Evolutionary conservation across 768 basidiomycete species (phyloP), one percentile per base, ranked within the genome.

Genomic region (Rhodosporidiobolus odoratus): DNA sequence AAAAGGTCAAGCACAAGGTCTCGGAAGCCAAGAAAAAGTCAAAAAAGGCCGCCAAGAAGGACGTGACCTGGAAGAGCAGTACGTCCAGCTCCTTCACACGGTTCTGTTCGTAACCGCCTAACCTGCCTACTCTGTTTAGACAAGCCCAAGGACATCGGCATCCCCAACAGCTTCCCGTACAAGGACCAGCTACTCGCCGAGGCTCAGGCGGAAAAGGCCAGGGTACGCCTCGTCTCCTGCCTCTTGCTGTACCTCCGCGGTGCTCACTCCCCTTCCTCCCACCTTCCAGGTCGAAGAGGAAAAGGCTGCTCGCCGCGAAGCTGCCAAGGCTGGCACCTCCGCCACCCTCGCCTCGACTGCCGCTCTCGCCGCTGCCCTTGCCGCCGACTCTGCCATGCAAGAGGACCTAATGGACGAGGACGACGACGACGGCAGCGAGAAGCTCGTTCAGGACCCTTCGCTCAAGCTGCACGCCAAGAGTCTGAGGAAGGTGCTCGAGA

Each of bases 401-500:
- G 70, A 74, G 35, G 75, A 74, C 17, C 47, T 52, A n/a, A 30
- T 57, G 21, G 19, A 47, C 23, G 58, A 64, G 57, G 61, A 63
- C 16, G 76, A 75, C 58, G 61, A 41, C 13, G 62, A 62, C 41
- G 66, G 54, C 19, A 65, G 15, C 32, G 71, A 75, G 34, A 50
- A 40, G 34, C 43, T 62, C 9, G 58, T 72, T 1, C 69, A 68
- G 38, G 71, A 67, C 53, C 57, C 73, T 12, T 72, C 69, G 19
- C 58, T 73, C 35, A 78, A 76, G 57, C 69, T 78, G 38, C 77
- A 78, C 58, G 77, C 77, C 43, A 75, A 75, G 70, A 74, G 72
- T 59, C 80, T 98, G 32, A 87, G 92, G 80, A 92, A 90, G 81
- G 95, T 99, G 54, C 89, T 98, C 69, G 93, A 96, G 73, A 84